Evolutionary conservation across 2,329 filamentous ascomycete genomes (phyloP).

Genomic region (Cercospora beticola): DNA sequence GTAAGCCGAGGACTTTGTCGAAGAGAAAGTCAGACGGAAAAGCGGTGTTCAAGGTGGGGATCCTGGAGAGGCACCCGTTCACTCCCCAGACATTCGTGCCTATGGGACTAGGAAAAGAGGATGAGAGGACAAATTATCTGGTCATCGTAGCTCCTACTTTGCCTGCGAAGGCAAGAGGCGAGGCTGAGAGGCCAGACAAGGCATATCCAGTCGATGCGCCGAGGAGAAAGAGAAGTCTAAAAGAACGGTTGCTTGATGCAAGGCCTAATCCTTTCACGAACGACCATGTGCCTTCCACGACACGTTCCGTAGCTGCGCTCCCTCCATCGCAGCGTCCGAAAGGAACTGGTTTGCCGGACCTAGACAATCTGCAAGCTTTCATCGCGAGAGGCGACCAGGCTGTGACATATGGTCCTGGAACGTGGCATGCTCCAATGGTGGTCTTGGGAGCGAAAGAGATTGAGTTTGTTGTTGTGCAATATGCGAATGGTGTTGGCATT

Average conservation of each 20-base stretch:
- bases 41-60: slow-evolving; percentile 60
- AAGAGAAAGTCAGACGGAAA: slow-evolving; percentile 31
- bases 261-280: slow-evolving; percentile 54
- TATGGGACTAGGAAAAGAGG: slow-evolving; percentile 57
- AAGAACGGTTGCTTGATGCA: slow-evolving; percentile 45
- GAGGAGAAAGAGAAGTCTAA: slow-evolving; percentile 30
- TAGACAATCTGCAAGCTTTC: slow-evolving; percentile 71
- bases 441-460: slow-evolving; percentile 69
- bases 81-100: slow-evolving; percentile 93
- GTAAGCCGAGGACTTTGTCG: slow-evolving; percentile 62
- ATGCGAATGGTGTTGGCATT: slow-evolving; percentile 72
- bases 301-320: slow-evolving; percentile 14
- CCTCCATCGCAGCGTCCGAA: slow-evolving; percentile 31
- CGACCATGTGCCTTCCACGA: slow-evolving; percentile 40
- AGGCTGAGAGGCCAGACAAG: slow-evolving; percentile 4
- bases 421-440: slow-evolving; percentile 97
- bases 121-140: slow-evolving; percentile 61
- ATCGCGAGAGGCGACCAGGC: slow-evolving; percentile 75
- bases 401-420: slow-evolving; percentile 87
- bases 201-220: slow-evolving; percentile 46
- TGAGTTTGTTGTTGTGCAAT: slow-evolving; percentile 88
- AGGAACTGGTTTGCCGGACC: slow-evolving; percentile 66
- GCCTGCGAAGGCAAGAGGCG: slow-evolving; percentile 39
- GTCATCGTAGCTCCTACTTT: slow-evolving; percentile 85
- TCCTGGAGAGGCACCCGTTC: slow-evolving; percentile 89